Base-by-base conservation (phyloP, 768 basidiomycete genomes). In the Serendipita sp. region DNA sequence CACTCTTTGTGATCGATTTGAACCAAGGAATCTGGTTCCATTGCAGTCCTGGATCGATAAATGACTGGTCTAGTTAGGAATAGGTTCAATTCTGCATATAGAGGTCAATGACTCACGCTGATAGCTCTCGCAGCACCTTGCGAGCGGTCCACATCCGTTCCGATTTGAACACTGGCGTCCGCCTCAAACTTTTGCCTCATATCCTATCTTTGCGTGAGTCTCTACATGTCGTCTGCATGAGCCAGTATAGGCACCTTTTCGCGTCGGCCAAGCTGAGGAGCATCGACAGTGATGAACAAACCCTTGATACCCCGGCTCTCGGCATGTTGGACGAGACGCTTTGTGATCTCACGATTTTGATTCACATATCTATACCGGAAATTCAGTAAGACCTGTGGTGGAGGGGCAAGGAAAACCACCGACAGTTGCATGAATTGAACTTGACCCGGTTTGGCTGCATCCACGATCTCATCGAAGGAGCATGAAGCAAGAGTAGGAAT, bases 181-280 rank as follows among this genome's bases (percentile, higher is more conserved):
- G 87, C 91, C 42, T 88, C 90, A 65, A 97, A 97, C 70, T 92
- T 95, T 83, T 88, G 88, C 26, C 95, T 79, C 93, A 98, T 97
- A 70, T 98, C 95, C 83, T 81, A 48, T n/a, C 14, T 42, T n/a
- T 28, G n/a, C 60, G n/a, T 51, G 45, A 24, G 42, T 33, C 31
- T 30, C 1, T 2, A 2, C 17, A 20, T 26, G 5, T 20, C 7
- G 17, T n/a, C 14, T 50, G 64, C 17, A 60, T 28, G n/a, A 58
- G 64, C 58, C 42, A 64, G 65, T 26, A 61, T 64, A 65, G 65
- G 62, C 62, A 75, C 82, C 74, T 94, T 93, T 72, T 95, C 93
- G 64, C 94, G 81, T 13, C 93, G 82, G 45, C 95, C 95, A 9
- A 98, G 83, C 67, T 96, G 93, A 3, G 95, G 95, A 0, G 95